Evolutionary conservation across 2,329 filamentous ascomycete genomes (phyloP).

Genomic region (Fusarium sp.): DNA sequence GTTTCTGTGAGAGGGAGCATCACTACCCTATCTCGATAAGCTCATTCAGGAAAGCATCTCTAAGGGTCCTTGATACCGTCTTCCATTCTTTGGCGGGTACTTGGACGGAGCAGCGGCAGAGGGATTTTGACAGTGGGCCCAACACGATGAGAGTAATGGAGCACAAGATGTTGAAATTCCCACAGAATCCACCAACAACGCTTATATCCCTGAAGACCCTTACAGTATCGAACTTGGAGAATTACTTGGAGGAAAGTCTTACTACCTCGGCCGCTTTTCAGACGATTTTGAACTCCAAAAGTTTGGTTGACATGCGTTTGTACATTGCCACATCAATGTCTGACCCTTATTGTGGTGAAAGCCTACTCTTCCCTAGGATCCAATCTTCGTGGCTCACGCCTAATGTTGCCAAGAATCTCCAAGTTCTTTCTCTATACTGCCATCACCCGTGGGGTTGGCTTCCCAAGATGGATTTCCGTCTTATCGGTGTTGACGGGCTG

Average conservation of each 20-base stretch:
- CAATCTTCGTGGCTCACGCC: slow-evolving; percentile 39
- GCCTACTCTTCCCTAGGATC: neutral
- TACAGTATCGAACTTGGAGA: slow-evolving; percentile 17
- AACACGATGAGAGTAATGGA: too few species aligned
- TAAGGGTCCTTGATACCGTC: slow-evolving; percentile 13
- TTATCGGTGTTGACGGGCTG: slow-evolving; percentile 44
- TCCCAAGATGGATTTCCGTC: slow-evolving; percentile 56
- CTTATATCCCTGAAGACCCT: slow-evolving; percentile 1
- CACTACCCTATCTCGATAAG: too few species aligned
- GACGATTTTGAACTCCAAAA: neutral
- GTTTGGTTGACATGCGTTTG: slow-evolving; percentile 11
- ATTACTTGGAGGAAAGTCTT: neutral
- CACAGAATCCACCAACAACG: neutral
- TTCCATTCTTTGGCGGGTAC: slow-evolving; percentile 25
- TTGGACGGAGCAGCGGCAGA: neutral
- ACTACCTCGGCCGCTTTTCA: neutral
- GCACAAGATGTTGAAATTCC: too few species aligned
- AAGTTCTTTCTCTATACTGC: slow-evolving; percentile 57
- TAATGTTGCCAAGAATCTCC: slow-evolving; percentile 42
- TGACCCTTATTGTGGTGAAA: too few species aligned
- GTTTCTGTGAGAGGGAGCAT: neutral
- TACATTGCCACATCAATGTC: slow-evolving; percentile 9
- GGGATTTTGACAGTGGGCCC: too few species aligned
- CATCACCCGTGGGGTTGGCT: slow-evolving; percentile 57
- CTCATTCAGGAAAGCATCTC: too few species aligned